Base-by-base conservation (phyloP, 306 rosid species). In the Herpetospermum pedunculosum region DNA sequence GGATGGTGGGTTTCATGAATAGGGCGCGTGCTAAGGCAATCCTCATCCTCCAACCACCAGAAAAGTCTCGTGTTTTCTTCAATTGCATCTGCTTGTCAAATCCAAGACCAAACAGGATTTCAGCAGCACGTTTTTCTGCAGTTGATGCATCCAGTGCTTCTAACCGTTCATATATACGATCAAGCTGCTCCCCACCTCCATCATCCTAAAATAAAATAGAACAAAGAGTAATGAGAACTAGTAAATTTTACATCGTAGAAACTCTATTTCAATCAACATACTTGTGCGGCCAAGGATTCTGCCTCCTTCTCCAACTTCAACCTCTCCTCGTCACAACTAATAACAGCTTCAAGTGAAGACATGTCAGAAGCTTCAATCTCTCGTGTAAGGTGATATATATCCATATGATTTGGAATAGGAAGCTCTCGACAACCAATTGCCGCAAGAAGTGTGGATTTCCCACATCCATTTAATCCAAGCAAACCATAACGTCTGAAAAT, bases 31-130 rank as follows among this genome's bases (percentile, higher is more conserved):
- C 99, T 77, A 95, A 82, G 52, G 97, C 97, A 81, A 95, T 95
- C 80, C 99, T 91, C 99, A 95, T 95, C 72, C 99, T 95, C 99
- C 99, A 95, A 62, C 99, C 99, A 83, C 99, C 99, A 53, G 99
- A 95, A 83, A 95, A 95, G 81, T 95, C 99, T 16, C 88, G 78
- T 0, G 97, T 95, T 81, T 87, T 91, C 90, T 91, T 91, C 30
- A 86, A 87, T 76, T 95, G 99, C 99, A 95, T 95, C 86, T 82
- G 80, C 86, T 91, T 95, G 88, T 85, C 57, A 83, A 95, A 95
- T 30, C 99, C 99, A 77, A 95, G 97, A 57, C 99, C 99, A 83
- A 34, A 81, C 43, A 95, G 85, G 54, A 95, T 95, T 84, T 95
- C 99, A 75, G 99, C 99, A 9, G 97, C 99, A 78, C 97, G 96